phyloP scores from a whole-genome alignment of 768 basidiomycete genomes.

The Amanita pallidorosea region DNA sequence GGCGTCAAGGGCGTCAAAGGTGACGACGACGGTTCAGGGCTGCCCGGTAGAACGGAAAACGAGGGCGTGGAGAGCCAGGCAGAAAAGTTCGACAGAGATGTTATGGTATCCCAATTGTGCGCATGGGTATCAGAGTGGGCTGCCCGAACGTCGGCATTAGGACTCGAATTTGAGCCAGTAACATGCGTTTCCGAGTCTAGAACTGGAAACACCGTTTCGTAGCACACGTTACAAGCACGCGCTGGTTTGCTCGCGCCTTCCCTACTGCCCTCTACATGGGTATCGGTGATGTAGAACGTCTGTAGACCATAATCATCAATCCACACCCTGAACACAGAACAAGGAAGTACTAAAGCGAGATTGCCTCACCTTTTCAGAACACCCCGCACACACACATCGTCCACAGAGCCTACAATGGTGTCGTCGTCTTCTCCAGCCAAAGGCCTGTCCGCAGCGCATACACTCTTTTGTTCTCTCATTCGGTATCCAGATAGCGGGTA shows the following conservation, averaged over 20 bases:
- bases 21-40: slow-evolving; percentile 1
- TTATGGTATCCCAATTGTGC: slow-evolving; percentile 26
- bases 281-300: slow-evolving; percentile 77
- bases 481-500: slow-evolving; percentile 89
- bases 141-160: background rate
- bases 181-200: slow-evolving; percentile 21
- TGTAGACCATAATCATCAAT: slow-evolving; percentile 24
- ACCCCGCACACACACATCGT: slow-evolving; percentile 73
- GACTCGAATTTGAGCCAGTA: background rate
- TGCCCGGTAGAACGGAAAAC: slow-evolving; percentile 18
- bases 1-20: slow-evolving; percentile 11
- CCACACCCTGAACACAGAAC: background rate
- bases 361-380: slow-evolving; percentile 63
- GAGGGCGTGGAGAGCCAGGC: slow-evolving; percentile 50
- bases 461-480: slow-evolving; percentile 76
- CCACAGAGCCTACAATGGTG: slow-evolving; percentile 88
- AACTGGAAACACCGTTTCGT: slow-evolving; percentile 74
- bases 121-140: background rate
- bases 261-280: slow-evolving; percentile 20
- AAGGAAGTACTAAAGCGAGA: background rate
- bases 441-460: slow-evolving; percentile 72
- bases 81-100: slow-evolving; percentile 42
- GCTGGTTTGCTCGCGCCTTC: slow-evolving; percentile 43
- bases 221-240: slow-evolving; percentile 80
- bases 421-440: slow-evolving; percentile 69